A percentile compares a stretch with the other conserved stretches of the same genome.
These are phyloP conservation scores for Litchi chinensis DNA, from an alignment of 345 rosid genomes.

Conservation along the genomic window DNA sequence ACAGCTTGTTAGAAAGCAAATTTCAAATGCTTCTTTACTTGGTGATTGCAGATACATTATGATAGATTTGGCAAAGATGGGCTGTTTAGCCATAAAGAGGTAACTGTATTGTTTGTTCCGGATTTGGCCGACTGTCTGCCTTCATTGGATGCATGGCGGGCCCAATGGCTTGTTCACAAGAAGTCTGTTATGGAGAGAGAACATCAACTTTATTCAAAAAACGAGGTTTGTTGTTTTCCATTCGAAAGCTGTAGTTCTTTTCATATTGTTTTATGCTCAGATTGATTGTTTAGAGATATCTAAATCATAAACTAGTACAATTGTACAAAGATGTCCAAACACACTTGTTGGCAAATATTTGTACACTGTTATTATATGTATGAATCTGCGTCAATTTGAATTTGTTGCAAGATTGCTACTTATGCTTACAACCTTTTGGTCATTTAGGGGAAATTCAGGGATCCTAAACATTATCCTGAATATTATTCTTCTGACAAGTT, in stretches of 20 bases:
- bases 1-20: constrained; percentile 5
- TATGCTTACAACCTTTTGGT: neutral
- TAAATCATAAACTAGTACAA: neutral
- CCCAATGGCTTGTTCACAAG: constrained; percentile 82
- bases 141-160: constrained; percentile 72
- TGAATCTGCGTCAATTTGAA: neutral
- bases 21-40: constrained; percentile 5
- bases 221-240: constrained; percentile 40
- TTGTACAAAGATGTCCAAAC: neutral
- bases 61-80: constrained; percentile 90
- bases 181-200: constrained; percentile 72
- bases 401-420: neutral
- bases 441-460: neutral
- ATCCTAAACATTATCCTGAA: constrained; percentile 3
- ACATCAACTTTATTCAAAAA: constrained; percentile 48
- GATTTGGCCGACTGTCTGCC: constrained; percentile 92
- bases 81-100: constrained; percentile 79
- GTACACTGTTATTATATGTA: neutral
- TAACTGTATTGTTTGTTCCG: constrained; percentile 88
- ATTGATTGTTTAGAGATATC: neutral
- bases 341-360: neutral
- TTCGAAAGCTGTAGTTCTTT: neutral
- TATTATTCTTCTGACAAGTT: neutral
- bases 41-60: constrained; percentile 78
- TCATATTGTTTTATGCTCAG: neutral